Evolutionary conservation across 495 filamentous ascomycete species (phyloP).

Genomic region (Aspergillus biplanus): DNA sequence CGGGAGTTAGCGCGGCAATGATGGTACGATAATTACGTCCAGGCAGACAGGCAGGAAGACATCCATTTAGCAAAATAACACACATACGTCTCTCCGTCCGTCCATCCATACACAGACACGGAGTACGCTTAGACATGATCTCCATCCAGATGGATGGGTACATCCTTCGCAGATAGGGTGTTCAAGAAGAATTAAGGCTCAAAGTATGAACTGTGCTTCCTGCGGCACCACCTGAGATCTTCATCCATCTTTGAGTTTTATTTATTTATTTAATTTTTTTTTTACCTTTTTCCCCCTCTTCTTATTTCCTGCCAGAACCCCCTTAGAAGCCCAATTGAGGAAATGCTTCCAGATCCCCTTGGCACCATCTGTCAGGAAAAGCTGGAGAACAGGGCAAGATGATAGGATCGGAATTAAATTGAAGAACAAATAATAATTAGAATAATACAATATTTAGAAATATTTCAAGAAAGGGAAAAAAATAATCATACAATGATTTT

Average conservation of each 20-base stretch:
- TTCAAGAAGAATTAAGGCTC: background rate
- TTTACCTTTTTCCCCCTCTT: background rate
- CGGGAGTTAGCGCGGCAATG: constrained; percentile 19
- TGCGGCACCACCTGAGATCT: constrained; percentile 33
- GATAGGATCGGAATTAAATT: constrained; percentile 14
- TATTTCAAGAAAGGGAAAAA: background rate
- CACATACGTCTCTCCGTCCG: background rate
- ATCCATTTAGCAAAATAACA: constrained; percentile 11
- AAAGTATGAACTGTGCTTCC: constrained; percentile 21
- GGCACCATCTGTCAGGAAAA: constrained; percentile 45
- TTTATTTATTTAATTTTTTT: background rate
- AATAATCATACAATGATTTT: background rate
- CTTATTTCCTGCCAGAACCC: background rate
- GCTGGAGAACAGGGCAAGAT: constrained; percentile 29
- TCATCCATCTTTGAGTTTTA: background rate
- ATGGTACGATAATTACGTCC: background rate
- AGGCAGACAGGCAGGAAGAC: constrained; percentile 1
- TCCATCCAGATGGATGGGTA: constrained; percentile 10
- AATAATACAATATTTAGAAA: background rate
- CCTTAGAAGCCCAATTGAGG: constrained; percentile 25
- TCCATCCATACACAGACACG: constrained; percentile 14
- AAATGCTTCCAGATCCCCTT: constrained; percentile 33
- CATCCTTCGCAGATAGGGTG: constrained; percentile 9
- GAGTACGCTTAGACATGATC: constrained; percentile 16
- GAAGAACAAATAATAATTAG: constrained; percentile 7